Conservation (phyloP, 2,329 filamentous ascomycete species). For the Penicillium brasilianum region DNA sequence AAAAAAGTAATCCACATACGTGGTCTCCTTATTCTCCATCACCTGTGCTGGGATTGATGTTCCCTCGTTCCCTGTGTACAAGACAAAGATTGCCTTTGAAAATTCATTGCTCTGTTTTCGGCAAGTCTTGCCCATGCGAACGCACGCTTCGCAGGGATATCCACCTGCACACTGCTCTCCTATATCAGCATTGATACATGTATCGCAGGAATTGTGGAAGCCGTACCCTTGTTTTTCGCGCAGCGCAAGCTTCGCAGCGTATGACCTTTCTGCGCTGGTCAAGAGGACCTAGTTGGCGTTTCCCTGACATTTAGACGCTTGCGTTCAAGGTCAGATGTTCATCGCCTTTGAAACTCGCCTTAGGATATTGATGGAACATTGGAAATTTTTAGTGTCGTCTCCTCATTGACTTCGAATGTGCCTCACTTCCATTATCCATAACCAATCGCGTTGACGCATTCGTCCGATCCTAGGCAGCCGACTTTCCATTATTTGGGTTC, state of each 20-base stretch:
- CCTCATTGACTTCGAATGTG: no score
- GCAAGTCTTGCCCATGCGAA: background rate
- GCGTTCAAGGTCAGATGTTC: background rate
- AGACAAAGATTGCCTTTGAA: background rate
- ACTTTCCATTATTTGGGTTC: background rate
- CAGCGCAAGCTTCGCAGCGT: constrained; percentile 2
- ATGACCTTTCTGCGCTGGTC: constrained; percentile 2
- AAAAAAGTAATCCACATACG: background rate
- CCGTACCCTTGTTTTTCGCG: background rate
- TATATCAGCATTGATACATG: background rate
- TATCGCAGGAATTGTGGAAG: no score
- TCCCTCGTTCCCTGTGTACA: background rate
- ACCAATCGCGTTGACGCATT: background rate
- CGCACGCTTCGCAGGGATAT: background rate
- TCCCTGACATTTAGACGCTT: background rate
- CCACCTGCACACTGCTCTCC: background rate
- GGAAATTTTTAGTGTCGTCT: no score
- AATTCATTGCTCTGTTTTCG: background rate
- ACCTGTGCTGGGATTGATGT: background rate
- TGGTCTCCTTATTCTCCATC: background rate
- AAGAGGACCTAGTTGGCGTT: background rate
- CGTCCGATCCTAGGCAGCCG: background rate
- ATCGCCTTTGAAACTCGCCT: background rate
- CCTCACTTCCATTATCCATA: background rate
- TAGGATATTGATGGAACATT: background rate